These are phyloP conservation scores for Erythrobasidium hasegawianum DNA, from an alignment of 1,284 basidiomycete genomes.

Conservation along the genomic window DNA sequence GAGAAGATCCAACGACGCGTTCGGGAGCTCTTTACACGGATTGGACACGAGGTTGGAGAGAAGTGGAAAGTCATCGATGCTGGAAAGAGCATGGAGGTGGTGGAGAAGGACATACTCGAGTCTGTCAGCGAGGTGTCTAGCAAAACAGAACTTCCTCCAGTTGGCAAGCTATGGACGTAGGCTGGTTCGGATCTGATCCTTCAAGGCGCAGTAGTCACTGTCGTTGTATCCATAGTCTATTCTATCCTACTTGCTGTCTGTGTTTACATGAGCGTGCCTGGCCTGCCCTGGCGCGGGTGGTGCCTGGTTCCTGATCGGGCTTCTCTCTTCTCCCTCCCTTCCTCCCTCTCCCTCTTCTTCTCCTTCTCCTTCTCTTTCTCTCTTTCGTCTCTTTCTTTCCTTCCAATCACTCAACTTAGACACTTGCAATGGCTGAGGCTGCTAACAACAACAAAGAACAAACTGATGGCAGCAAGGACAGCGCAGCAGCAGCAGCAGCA, in stretches of 20 bases:
- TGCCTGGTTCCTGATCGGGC: not conserved
- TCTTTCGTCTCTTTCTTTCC: slow-evolving; percentile 12
- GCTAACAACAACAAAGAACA: not conserved
- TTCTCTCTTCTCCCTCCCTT: not conserved
- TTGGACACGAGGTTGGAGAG: slow-evolving; percentile 9
- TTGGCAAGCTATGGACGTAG: slow-evolving; percentile 38
- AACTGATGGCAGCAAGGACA: not conserved
- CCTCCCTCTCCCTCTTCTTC: not conserved
- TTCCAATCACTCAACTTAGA: slow-evolving; percentile 22
- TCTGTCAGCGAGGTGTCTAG: slow-evolving; percentile 52
- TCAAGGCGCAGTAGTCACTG: no score
- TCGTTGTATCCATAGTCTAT: not conserved
- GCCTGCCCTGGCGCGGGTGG: no score
- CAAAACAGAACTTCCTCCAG: not conserved
- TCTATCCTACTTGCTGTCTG: no score
- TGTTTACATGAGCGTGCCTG: not conserved
- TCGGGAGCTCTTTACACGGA: slow-evolving; percentile 42
- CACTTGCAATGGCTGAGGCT: no score
- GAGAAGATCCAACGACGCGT: slow-evolving; percentile 48
- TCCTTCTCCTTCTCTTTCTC: not conserved
- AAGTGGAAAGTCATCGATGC: slow-evolving; percentile 28
- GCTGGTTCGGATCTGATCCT: no score
- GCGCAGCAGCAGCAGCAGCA: no score
- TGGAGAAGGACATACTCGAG: slow-evolving; percentile 60
- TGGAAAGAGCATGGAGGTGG: slow-evolving; percentile 55